These are phyloP conservation scores for Haematococcus lacustris DNA, from an alignment of 139 green algal species.

Conservation along the genomic window DNA sequence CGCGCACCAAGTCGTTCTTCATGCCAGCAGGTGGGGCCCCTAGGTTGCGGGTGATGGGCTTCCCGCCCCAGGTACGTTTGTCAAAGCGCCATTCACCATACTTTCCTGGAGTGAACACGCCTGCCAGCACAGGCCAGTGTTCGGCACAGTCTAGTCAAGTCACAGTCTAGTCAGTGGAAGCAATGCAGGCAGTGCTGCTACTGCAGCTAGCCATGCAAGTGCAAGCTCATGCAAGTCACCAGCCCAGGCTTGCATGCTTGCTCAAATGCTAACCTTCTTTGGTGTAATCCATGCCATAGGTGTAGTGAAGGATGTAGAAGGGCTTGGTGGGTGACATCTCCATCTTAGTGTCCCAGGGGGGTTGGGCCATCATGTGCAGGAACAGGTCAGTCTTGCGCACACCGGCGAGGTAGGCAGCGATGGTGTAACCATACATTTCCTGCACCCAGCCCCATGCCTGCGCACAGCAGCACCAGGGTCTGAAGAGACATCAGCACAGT, in stretches of 20 bases:
- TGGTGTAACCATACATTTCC: conserved; percentile 94
- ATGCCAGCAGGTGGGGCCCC: conserved; percentile 57
- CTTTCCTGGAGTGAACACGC: conserved; percentile 73
- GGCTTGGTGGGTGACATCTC: conserved; percentile 27
- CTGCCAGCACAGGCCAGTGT: too few species aligned
- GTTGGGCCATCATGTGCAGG: conserved; percentile 62
- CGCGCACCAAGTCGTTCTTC: conserved; percentile 73
- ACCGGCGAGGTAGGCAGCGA: conserved; percentile 52
- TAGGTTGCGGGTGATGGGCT: conserved; percentile 57
- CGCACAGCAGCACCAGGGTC: too few species aligned
- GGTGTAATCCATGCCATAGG: conserved; percentile 92
- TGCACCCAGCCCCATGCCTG: conserved; percentile 80
- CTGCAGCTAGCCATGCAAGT: too few species aligned
- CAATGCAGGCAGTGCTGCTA: too few species aligned
- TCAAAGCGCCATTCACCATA: conserved; percentile 90
- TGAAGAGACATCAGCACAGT: too few species aligned
- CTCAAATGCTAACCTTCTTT: conserved; percentile 31
- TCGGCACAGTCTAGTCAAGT: too few species aligned
- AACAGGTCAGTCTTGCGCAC: conserved; percentile 59
- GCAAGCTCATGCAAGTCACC: too few species aligned
- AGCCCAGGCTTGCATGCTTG: too few species aligned
- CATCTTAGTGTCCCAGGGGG: conserved; percentile 80
- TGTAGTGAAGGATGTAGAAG: conserved; percentile 95
- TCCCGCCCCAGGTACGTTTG: conserved; percentile 75
- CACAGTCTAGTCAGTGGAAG: too few species aligned